Conservation (phyloP, 2,329 filamentous ascomycete species). For the Mycogone perniciosa region DNA sequence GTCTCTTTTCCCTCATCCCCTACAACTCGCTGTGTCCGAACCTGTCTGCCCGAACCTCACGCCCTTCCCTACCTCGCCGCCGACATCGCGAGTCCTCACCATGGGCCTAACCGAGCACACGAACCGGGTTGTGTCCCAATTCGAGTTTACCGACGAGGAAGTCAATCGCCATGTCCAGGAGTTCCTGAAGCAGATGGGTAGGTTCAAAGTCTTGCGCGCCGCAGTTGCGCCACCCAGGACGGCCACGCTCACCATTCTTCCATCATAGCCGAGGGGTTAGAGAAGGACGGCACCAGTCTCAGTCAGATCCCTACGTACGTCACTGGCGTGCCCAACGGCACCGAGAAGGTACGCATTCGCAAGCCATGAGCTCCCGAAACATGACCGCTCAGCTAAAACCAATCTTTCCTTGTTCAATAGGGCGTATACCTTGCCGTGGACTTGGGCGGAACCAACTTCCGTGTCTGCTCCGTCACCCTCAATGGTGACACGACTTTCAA, state of each 20-base stretch:
- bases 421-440: slow-evolving; percentile 95
- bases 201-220: slow-evolving; percentile 17
- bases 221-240: not conserved
- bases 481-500: slow-evolving; percentile 95
- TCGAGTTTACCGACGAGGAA: slow-evolving; percentile 74
- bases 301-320: slow-evolving; percentile 98
- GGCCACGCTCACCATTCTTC: slow-evolving; percentile 11
- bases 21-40: slow-evolving; percentile 32
- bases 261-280: slow-evolving; percentile 67
- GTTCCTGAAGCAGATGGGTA: slow-evolving; percentile 80
- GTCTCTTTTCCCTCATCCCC: slow-evolving; percentile 22
- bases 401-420: slow-evolving; percentile 36
- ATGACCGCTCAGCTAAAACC: not conserved
- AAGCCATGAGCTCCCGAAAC: too few relatives aligned
- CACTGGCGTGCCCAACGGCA: slow-evolving; percentile 91
- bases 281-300: slow-evolving; percentile 70
- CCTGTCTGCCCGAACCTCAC: slow-evolving; percentile 49
- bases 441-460: slow-evolving; percentile 96
- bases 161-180: slow-evolving; percentile 76
- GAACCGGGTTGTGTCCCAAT: slow-evolving; percentile 72
- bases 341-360: slow-evolving; percentile 67
- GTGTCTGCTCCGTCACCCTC: slow-evolving; percentile 89
- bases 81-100: slow-evolving; percentile 48
- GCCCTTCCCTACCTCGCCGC: slow-evolving; percentile 48
- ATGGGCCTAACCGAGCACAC: slow-evolving; percentile 66